Conservation (phyloP, 257 asterid genomes). For the Agastache rugosa region DNA sequence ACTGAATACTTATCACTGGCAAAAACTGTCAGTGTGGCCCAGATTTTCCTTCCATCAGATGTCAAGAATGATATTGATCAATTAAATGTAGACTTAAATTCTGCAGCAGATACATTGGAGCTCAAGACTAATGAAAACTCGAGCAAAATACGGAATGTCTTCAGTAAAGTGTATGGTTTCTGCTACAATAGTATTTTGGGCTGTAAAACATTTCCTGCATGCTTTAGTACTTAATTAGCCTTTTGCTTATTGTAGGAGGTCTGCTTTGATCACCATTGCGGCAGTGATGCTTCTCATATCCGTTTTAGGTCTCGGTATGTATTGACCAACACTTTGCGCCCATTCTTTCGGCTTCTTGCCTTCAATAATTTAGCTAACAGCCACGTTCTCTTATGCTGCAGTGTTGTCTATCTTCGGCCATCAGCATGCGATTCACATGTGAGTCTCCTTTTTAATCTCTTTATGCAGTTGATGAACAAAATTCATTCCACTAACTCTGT, state of each 20-base stretch:
- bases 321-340: slow-evolving; percentile 1
- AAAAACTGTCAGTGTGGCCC: slow-evolving; percentile 85
- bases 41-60: slow-evolving; percentile 86
- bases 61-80: slow-evolving; percentile 70
- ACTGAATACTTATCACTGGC: slow-evolving; percentile 80
- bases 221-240: slow-evolving; percentile 13
- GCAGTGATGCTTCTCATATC: slow-evolving; percentile 83
- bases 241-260: slow-evolving; percentile 59
- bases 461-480: slow-evolving; percentile 7
- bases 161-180: slow-evolving; percentile 72
- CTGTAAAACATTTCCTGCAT: background rate
- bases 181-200: slow-evolving; percentile 5
- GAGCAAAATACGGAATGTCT: slow-evolving; percentile 62
- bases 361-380: slow-evolving; percentile 26
- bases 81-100: slow-evolving; percentile 65
- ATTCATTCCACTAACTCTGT: background rate
- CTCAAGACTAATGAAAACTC: slow-evolving; percentile 76
- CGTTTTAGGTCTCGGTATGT: slow-evolving; percentile 87
- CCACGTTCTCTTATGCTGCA: slow-evolving; percentile 38
- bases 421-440: slow-evolving; percentile 81
- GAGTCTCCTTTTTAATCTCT: slow-evolving; percentile 31
- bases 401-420: slow-evolving; percentile 82
- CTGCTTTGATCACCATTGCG: slow-evolving; percentile 72
- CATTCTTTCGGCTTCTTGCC: slow-evolving; percentile 14
- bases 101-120: slow-evolving; percentile 76